phyloP scores from a whole-genome alignment of 1,284 basidiomycete genomes.

The Termitomyces sp. region DNA sequence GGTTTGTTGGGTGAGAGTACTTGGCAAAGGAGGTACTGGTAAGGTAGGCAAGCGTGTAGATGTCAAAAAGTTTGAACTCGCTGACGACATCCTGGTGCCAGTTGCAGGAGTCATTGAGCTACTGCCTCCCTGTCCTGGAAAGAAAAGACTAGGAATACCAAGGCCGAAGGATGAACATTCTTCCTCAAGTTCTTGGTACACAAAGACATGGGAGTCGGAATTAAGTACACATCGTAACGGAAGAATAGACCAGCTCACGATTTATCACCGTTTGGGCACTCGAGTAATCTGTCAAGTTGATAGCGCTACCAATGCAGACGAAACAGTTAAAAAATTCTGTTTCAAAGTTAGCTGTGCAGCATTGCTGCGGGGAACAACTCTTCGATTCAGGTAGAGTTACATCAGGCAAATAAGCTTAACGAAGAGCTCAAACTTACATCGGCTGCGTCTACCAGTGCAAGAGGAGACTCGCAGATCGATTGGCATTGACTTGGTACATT shows the following conservation, averaged over 20 bases:
- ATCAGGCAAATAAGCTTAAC: neutral
- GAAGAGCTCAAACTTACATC: conserved; percentile 1
- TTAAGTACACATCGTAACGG: neutral
- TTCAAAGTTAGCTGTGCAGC: conserved; percentile 24
- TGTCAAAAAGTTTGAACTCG: neutral
- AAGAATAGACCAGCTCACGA: conserved; percentile 17
- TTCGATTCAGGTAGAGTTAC: conserved; percentile 16
- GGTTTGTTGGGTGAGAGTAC: neutral
- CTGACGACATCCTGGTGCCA: neutral
- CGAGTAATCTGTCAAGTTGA: conserved; percentile 24
- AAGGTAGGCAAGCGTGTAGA: neutral
- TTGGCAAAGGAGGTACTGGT: neutral
- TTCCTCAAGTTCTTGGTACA: conserved; percentile 1
- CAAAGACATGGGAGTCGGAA: no score
- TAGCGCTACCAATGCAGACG: conserved; percentile 27
- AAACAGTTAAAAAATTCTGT: conserved; percentile 31
- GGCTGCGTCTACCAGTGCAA: conserved; percentile 15
- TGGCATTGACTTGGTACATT: conserved; percentile 30
- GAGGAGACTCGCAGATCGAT: conserved; percentile 29
- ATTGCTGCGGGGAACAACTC: conserved; percentile 6
- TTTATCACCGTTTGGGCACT: conserved; percentile 25
- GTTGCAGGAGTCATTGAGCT: neutral
- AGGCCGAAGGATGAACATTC: conserved; percentile 23
- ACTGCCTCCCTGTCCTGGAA: conserved; percentile 36
- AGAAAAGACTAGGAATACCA: conserved; percentile 27